Percentiles rank a stretch among this genome's conserved stretches.
These are phyloP conservation scores for Usnea hakonensis DNA, from an alignment of 495 filamentous ascomycete genomes.

Conservation along the genomic window DNA sequence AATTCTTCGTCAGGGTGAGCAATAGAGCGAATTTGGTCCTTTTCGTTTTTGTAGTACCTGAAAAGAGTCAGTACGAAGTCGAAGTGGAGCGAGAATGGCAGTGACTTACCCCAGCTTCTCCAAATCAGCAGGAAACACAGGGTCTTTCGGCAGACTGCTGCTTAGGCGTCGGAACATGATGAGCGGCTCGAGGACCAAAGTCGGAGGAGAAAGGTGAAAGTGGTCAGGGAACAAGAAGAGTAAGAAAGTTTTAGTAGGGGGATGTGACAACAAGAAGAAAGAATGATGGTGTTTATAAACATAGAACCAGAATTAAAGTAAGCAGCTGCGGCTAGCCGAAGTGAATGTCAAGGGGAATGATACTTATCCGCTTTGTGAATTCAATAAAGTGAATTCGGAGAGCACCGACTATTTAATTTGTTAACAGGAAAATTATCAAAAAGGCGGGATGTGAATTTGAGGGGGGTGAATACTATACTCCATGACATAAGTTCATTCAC, in stretches of 20 bases:
- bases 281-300: background rate
- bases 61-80: background rate
- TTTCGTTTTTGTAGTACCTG: conserved; percentile 64
- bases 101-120: conserved; percentile 57
- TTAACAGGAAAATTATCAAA: no score
- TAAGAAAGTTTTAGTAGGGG: background rate
- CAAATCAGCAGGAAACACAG: conserved; percentile 54
- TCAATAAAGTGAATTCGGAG: background rate
- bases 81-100: conserved; percentile 1
- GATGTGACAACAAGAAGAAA: background rate
- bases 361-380: background rate
- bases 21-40: conserved; percentile 64
- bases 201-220: background rate
- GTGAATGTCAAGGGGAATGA: background rate
- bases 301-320: conserved; percentile 1
- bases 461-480: no score
- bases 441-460: no score
- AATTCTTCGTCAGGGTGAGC: conserved; percentile 59
- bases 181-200: background rate
- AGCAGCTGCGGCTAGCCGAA: conserved; percentile 8
- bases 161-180: conserved; percentile 58
- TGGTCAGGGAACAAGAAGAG: background rate
- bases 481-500: background rate
- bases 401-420: no score
- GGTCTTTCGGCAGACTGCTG: conserved; percentile 61